Percentiles rank a stretch among this genome's conserved stretches.
phyloP scores from a whole-genome alignment of 805 yeast species.

The Priceomyces castillae region DNA sequence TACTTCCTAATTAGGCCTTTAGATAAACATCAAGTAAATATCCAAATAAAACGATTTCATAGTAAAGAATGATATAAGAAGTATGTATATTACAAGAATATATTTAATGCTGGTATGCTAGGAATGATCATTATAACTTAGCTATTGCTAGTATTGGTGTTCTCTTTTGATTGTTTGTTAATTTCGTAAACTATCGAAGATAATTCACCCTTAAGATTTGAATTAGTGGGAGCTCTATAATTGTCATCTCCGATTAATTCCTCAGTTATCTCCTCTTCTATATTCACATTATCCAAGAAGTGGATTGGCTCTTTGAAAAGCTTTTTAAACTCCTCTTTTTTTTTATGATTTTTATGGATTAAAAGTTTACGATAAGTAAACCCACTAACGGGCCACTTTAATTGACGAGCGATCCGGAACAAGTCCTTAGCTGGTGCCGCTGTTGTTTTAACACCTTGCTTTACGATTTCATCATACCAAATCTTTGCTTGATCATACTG shows the following conservation, averaged over 20 bases:
- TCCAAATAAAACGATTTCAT: too few relatives aligned
- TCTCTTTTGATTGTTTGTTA: neutral
- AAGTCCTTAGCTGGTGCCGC: constrained; percentile 27
- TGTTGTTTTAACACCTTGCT: constrained; percentile 29
- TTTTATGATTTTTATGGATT: constrained; percentile 22
- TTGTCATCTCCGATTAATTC: constrained; percentile 17
- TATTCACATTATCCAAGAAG: constrained; percentile 10
- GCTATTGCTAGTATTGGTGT: neutral
- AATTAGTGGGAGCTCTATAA: neutral
- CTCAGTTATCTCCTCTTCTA: constrained; percentile 17
- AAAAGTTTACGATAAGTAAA: constrained; percentile 25
- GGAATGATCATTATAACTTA: neutral
- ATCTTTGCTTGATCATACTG: constrained; percentile 30
- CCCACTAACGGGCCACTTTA: constrained; percentile 36
- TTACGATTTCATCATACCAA: constrained; percentile 37
- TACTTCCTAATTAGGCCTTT: constrained; percentile 8
- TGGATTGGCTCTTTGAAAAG: constrained; percentile 17
- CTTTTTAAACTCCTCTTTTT: constrained; percentile 15
- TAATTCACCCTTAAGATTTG: constrained; percentile 22
- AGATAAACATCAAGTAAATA: too few relatives aligned
- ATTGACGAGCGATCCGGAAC: constrained; percentile 31
- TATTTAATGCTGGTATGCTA: neutral
- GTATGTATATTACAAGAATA: neutral
- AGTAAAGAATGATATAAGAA: too few relatives aligned
- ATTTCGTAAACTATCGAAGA: constrained; percentile 15